phyloP scores from a whole-genome alignment of 208 protist genomes.

The Ichthyophonus hoferi region DNA sequence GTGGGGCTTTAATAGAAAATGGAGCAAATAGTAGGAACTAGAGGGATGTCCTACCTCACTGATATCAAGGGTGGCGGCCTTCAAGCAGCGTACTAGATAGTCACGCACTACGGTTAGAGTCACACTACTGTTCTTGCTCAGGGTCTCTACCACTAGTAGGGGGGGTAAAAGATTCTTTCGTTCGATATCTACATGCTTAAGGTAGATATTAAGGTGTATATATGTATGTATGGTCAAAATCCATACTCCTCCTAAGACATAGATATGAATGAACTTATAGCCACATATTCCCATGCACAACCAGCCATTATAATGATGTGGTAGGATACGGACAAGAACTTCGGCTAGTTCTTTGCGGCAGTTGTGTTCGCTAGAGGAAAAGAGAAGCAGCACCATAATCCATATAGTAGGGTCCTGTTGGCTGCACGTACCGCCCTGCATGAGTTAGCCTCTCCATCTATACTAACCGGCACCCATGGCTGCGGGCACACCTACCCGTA shows the following conservation, averaged over 20 bases:
- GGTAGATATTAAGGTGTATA: too few relatives aligned
- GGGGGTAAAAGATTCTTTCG: conserved; percentile 77
- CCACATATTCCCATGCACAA: too few relatives aligned
- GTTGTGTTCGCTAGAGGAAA: conserved; percentile 55
- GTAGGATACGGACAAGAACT: conserved; percentile 58
- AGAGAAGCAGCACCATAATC: conserved; percentile 77
- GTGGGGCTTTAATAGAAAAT: too few relatives aligned
- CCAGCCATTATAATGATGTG: too few relatives aligned
- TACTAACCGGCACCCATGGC: conserved; percentile 82
- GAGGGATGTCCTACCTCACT: background rate
- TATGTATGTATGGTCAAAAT: too few relatives aligned
- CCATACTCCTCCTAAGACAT: too few relatives aligned
- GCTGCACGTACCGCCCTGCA: conserved; percentile 19
- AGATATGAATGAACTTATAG: too few relatives aligned
- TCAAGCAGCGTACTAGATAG: conserved; percentile 36
- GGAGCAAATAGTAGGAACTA: too few relatives aligned
- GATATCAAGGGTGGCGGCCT: background rate
- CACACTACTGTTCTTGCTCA: conserved; percentile 57
- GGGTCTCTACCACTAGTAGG: conserved; percentile 78
- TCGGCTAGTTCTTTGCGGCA: conserved; percentile 60
- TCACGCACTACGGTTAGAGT: conserved; percentile 74
- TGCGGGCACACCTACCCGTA: conserved; percentile 33
- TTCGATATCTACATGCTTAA: conserved; percentile 76
- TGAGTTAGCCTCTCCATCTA: too few relatives aligned
- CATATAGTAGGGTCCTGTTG: conserved; percentile 59